Evolutionary conservation across 768 basidiomycete species (phyloP).

Genomic region (Mycena belliarum): DNA sequence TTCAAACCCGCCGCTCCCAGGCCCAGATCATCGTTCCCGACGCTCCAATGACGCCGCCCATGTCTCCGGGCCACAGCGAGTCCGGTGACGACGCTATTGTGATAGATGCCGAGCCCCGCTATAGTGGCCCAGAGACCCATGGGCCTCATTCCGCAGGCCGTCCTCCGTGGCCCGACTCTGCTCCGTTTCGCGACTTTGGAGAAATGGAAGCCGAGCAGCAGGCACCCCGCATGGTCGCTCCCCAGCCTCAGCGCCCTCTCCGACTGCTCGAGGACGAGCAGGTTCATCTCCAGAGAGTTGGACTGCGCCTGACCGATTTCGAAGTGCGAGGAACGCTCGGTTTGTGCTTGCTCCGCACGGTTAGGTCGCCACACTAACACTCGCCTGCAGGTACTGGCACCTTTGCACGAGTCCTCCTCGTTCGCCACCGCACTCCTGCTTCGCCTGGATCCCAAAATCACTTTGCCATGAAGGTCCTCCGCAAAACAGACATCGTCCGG

Average conservation of each 20-base stretch:
- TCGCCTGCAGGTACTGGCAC: conserved; percentile 83
- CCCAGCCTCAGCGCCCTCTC: conserved; percentile 44
- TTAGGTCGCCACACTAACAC: conserved; percentile 1
- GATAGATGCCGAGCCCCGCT: conserved; percentile 39
- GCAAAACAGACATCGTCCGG: conserved; percentile 82
- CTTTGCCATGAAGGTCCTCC: conserved; percentile 89
- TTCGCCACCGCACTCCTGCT: conserved; percentile 64
- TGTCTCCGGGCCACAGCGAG: conserved; percentile 60
- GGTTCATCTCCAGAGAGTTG: conserved; percentile 59
- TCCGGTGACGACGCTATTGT: conserved; percentile 36
- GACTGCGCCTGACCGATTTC: conserved; percentile 74
- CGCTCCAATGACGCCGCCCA: conserved; percentile 71
- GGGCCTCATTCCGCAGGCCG: conserved; percentile 14
- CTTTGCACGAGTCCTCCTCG: conserved; percentile 90
- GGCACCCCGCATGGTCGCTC: conserved; percentile 15
- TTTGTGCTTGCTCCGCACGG: conserved; percentile 33
- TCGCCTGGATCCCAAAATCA: conserved; percentile 54
- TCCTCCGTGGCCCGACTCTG: conserved; percentile 11
- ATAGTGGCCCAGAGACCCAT: conserved; percentile 31
- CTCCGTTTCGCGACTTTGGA: conserved; percentile 21
- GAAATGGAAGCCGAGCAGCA: conserved; percentile 30
- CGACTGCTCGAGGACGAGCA: conserved; percentile 70
- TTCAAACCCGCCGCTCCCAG: conserved; percentile 39
- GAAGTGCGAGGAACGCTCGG: conserved; percentile 80
- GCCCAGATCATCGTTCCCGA: conserved; percentile 48